Conservation (phyloP, 768 basidiomycete genomes). For the Mycena maculata region DNA sequence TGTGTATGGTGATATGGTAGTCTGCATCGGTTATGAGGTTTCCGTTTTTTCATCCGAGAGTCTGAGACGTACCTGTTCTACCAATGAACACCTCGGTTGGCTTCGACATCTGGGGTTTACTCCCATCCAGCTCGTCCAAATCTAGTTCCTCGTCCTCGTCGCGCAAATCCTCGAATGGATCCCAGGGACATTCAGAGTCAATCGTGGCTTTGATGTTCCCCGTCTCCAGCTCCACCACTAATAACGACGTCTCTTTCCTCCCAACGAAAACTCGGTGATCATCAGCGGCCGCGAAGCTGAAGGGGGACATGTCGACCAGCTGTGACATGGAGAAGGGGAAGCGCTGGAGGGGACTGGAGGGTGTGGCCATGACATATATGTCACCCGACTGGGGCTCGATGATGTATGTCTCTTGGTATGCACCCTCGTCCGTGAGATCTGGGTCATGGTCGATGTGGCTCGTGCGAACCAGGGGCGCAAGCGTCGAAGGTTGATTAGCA, state of each 20-base stretch:
- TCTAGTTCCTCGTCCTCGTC: conserved; percentile 59
- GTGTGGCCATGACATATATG: conserved; percentile 85
- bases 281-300: conserved; percentile 72
- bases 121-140: conserved; percentile 70
- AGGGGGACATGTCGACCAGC: conserved; percentile 91
- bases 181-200: conserved; percentile 83
- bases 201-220: conserved; percentile 82
- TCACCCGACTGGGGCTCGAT: conserved; percentile 96
- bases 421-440: conserved; percentile 66
- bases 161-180: conserved; percentile 68
- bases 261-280: conserved; percentile 87
- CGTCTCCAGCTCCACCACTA: conserved; percentile 81
- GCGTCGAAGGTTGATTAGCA: conserved; percentile 59
- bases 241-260: conserved; percentile 86
- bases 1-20: conserved; percentile 89
- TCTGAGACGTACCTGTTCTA: conserved; percentile 56
- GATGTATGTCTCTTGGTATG: conserved; percentile 82
- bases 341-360: conserved; percentile 78
- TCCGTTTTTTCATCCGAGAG: background rate
- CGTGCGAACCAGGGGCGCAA: conserved; percentile 82
- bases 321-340: conserved; percentile 94
- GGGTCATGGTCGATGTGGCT: conserved; percentile 68
- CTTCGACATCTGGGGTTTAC: conserved; percentile 49
- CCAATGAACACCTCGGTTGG: conserved; percentile 64
- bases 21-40: conserved; percentile 61